These are phyloP conservation scores for Ophiostoma himal-ulmi DNA, from an alignment of 2,329 filamentous ascomycete genomes.

Conservation along the genomic window DNA sequence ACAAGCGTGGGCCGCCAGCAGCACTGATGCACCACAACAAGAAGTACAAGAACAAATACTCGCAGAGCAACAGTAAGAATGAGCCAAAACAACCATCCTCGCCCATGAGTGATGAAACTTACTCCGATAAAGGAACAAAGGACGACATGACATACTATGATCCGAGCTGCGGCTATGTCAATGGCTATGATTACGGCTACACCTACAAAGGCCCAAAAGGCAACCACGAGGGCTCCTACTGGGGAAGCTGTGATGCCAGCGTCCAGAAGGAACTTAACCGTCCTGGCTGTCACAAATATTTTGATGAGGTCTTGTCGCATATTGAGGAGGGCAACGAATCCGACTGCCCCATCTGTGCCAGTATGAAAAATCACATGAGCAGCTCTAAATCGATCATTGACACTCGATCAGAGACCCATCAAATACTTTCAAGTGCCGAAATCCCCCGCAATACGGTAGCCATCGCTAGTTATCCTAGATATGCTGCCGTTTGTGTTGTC, in stretches of 20 bases:
- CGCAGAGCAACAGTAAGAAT: neutral
- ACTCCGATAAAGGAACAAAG: neutral
- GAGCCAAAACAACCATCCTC: neutral
- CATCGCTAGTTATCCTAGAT: neutral
- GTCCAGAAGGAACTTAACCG: neutral
- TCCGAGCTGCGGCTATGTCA: neutral
- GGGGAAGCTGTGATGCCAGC: neutral
- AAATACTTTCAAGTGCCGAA: too few relatives aligned
- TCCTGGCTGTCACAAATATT: neutral
- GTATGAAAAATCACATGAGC: neutral
- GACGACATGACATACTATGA: neutral
- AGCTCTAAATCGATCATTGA: neutral
- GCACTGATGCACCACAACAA: neutral
- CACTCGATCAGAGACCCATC: neutral
- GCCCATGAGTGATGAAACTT: neutral
- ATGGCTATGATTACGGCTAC: neutral
- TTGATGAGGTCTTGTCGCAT: neutral
- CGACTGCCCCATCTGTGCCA: neutral
- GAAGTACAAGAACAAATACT: neutral
- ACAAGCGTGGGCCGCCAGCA: neutral
- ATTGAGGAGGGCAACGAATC: neutral
- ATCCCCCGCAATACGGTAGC: neutral
- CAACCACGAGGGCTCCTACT: neutral
- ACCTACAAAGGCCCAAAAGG: neutral
- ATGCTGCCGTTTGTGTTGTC: conserved; percentile 1